Base-by-base conservation (phyloP, 2,329 filamentous ascomycete genomes). In the Diaporthe longicolla region DNA sequence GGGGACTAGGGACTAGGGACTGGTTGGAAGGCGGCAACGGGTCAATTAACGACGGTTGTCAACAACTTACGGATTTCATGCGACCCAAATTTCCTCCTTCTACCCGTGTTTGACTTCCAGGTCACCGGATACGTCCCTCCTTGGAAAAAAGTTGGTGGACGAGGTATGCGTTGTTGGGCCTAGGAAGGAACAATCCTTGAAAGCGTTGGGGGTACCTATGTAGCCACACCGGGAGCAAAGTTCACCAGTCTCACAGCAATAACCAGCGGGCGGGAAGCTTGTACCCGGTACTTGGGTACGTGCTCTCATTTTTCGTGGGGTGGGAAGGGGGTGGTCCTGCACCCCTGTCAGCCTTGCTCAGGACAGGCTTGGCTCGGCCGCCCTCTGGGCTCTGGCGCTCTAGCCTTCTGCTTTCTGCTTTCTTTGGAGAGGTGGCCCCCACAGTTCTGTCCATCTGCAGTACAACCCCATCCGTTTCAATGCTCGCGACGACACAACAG, bases 381-480 rank as follows among this genome's bases (percentile, higher is more conserved):
- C 26, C 40, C 59, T 65, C 40, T 43, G 40, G 40, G 11, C 40
- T 43, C 40, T 65, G 4, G 32, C 55, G 55, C 32, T 32, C 26
- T n/a, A 48, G 40, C 59, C 59, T 45, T 29, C 15, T 32, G 29
- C 29, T n/a, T n/a, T n/a, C n/a, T 63, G n/a, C 48, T 6, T 24
- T 24, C n/a, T 52, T 26, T 52, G 48, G 48, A 26, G 48, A 52
- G 48, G 63, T 66, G 63, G 63, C 45, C 63, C 63, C 63, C 45
- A 52, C 45, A 52, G 29, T 66, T 52, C 63, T 37, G 29, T 21
- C 59, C 63, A 68, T 68, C 40, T 43, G 63, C 63, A 68, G n/a
- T 68, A 54, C 63, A 40, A 68, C 63, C 63, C 63, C 63, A 68
- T 68, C 63, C 63, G 63, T 68, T 68, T n/a, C 63, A 68, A 68